phyloP scores from a whole-genome alignment of 768 basidiomycete species.

The Leccinum arenicola region DNA sequence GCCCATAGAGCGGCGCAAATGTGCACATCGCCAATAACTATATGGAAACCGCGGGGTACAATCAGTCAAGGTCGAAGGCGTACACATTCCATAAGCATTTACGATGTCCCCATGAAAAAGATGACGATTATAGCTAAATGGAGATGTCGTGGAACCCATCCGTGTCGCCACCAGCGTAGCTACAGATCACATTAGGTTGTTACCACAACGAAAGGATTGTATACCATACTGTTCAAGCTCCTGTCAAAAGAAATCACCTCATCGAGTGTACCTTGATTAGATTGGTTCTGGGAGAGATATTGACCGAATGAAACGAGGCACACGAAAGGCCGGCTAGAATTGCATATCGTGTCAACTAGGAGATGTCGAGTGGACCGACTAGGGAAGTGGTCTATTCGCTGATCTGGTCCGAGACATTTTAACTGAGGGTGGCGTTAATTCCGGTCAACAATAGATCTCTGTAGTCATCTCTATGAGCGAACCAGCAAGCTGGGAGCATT shows the following conservation, averaged over 20 bases:
- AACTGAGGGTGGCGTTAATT: background rate
- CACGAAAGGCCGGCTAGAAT: slow-evolving; percentile 74
- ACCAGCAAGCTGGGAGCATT: background rate
- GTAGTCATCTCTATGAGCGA: slow-evolving; percentile 21
- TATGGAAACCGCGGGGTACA: slow-evolving; percentile 31
- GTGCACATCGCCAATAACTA: slow-evolving; percentile 78
- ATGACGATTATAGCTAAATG: slow-evolving; percentile 8
- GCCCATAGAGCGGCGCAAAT: slow-evolving; percentile 79
- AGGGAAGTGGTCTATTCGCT: background rate
- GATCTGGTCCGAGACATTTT: background rate
- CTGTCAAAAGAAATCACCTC: slow-evolving; percentile 26
- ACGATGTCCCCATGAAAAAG: slow-evolving; percentile 56
- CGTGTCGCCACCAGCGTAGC: slow-evolving; percentile 77
- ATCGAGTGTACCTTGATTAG: slow-evolving; percentile 3
- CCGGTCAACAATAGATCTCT: slow-evolving; percentile 31
- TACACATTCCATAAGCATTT: slow-evolving; percentile 19
- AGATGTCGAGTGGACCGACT: slow-evolving; percentile 58
- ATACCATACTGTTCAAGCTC: slow-evolving; percentile 46
- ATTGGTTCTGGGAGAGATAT: slow-evolving; percentile 23
- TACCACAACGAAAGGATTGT: background rate
- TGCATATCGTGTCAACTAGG: slow-evolving; percentile 52
- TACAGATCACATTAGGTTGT: slow-evolving; percentile 23
- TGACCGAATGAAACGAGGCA: slow-evolving; percentile 69
- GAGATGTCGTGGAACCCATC: slow-evolving; percentile 31
- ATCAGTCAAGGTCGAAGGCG: background rate